Percentiles rank a stretch among this genome's conserved stretches.
Evolutionary conservation across 805 yeast genomes (phyloP).

Genomic region (Candida ovalis): DNA sequence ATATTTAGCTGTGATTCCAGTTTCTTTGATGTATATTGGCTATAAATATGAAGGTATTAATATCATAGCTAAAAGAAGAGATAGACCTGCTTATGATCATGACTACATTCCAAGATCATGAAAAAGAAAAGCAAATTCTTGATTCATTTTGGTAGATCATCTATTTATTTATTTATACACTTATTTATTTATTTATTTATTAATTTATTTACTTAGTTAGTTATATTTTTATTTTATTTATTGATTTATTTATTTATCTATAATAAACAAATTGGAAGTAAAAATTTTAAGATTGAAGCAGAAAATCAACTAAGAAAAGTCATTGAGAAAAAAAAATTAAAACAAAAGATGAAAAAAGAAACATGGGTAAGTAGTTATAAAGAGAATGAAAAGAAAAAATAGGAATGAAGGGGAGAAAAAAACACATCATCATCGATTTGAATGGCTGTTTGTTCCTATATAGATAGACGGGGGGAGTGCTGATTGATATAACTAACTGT

Average conservation of each 20-base stretch:
- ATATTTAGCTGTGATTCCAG: constrained; percentile 31
- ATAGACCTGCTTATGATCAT: constrained; percentile 24
- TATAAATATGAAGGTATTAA: constrained; percentile 29
- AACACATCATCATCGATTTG: no score
- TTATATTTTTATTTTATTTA: neutral
- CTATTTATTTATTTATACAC: neutral
- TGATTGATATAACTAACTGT: no score
- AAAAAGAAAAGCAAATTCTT: no score
- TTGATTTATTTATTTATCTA: neutral
- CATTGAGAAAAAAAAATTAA: no score
- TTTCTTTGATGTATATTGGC: constrained; percentile 29
- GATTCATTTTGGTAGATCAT: neutral
- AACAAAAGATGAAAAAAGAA: no score
- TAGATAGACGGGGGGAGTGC: no score
- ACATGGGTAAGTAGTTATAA: no score
- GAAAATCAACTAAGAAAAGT: neutral
- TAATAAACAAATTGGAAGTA: neutral
- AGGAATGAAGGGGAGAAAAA: no score
- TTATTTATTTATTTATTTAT: constrained; percentile 3
- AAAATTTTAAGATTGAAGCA: neutral
- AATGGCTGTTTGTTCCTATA: no score
- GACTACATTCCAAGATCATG: constrained; percentile 28
- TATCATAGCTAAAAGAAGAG: constrained; percentile 28
- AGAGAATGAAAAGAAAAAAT: no score
- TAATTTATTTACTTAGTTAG: constrained; percentile 6